Evolutionary conservation across 495 filamentous ascomycete genomes (phyloP).

Genomic region (Thozetella sp.): DNA sequence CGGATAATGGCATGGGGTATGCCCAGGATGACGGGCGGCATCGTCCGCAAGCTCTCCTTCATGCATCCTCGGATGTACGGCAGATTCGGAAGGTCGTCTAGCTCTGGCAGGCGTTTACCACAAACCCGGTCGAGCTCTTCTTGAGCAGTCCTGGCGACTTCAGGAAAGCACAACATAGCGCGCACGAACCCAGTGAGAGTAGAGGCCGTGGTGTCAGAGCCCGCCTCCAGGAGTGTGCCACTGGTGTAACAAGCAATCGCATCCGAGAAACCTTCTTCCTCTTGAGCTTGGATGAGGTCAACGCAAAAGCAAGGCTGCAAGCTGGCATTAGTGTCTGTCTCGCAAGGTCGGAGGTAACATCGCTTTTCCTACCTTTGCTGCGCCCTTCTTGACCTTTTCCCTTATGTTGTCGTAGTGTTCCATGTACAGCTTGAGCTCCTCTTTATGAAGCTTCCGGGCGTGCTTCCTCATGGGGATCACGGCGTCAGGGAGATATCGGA

Average conservation of each 20-base stretch:
- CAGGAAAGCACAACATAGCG: conserved; percentile 48
- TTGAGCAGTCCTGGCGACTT: conserved; percentile 42
- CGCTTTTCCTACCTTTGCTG: conserved; percentile 19
- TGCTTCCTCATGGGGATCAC: conserved; percentile 23
- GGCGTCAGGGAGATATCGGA: conserved; percentile 29
- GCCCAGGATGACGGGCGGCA: conserved; percentile 52
- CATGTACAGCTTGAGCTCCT: conserved; percentile 31
- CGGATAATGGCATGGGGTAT: conserved; percentile 50
- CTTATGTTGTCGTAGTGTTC: conserved; percentile 39
- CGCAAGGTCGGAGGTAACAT: neutral
- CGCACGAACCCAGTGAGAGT: conserved; percentile 55
- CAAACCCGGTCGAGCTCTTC: conserved; percentile 53
- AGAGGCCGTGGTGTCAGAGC: conserved; percentile 47
- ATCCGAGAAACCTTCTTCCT: conserved; percentile 25
- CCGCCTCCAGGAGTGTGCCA: conserved; percentile 47
- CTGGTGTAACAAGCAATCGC: conserved; percentile 31
- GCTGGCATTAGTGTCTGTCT: neutral
- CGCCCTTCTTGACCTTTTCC: conserved; percentile 25
- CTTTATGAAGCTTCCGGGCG: conserved; percentile 23
- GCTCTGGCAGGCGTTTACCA: conserved; percentile 44
- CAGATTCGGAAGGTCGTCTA: conserved; percentile 46
- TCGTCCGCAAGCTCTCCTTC: conserved; percentile 58
- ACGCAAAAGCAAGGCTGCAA: conserved; percentile 23
- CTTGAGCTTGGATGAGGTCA: conserved; percentile 25
- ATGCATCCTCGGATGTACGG: conserved; percentile 50